Percentiles rank a stretch among this genome's conserved stretches.
Evolutionary conservation across 352 stramenopile genomes (phyloP).

Genomic region (Phytopythium sindhum): DNA sequence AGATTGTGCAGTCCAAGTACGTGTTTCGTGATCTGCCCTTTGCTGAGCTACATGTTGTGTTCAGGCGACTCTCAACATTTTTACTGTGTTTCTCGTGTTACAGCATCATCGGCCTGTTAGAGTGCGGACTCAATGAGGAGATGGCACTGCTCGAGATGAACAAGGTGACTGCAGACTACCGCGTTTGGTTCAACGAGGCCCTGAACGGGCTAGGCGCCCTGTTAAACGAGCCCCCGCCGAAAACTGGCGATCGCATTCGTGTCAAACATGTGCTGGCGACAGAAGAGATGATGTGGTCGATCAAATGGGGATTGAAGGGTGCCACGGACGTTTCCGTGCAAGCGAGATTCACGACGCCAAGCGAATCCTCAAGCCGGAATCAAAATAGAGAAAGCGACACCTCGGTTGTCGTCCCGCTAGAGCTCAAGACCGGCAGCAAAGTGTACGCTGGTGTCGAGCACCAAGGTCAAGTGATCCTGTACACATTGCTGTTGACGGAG

Average conservation of each 20-base stretch:
- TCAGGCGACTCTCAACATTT: neutral
- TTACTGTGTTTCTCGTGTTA: constrained; percentile 10
- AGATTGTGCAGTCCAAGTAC: constrained; percentile 64
- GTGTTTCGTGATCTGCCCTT: neutral
- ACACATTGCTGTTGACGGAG: constrained; percentile 80
- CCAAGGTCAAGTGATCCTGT: constrained; percentile 86
- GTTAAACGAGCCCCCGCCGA: constrained; percentile 34
- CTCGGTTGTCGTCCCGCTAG: constrained; percentile 54
- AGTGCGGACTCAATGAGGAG: constrained; percentile 62
- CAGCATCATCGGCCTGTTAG: constrained; percentile 67
- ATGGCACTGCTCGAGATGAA: constrained; percentile 48
- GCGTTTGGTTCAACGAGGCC: constrained; percentile 39
- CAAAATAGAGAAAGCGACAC: neutral
- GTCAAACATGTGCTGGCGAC: constrained; percentile 57
- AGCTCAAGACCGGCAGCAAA: constrained; percentile 89
- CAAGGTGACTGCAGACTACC: constrained; percentile 54
- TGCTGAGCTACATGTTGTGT: neutral
- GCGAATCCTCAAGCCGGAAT: neutral
- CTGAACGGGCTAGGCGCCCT: constrained; percentile 20
- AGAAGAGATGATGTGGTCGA: constrained; percentile 85
- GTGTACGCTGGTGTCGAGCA: constrained; percentile 49
- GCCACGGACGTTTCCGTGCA: constrained; percentile 71
- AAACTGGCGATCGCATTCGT: constrained; percentile 22
- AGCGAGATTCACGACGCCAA: constrained; percentile 28
- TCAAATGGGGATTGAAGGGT: constrained; percentile 82